These are phyloP conservation scores for Aspergillus indologenus DNA, from an alignment of 495 filamentous ascomycete species.

Conservation along the genomic window DNA sequence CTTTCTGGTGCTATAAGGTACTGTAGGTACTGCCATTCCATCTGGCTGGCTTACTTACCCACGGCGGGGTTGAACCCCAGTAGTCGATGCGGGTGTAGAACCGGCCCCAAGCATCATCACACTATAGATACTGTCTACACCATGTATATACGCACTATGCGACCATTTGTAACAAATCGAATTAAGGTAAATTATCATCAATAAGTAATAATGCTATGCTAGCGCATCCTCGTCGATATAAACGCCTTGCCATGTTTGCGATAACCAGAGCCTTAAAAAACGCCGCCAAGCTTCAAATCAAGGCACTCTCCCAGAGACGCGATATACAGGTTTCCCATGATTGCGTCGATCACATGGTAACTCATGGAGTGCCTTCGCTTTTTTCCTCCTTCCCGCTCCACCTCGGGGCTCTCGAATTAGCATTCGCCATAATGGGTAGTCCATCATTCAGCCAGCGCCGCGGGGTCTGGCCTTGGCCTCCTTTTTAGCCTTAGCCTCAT, in stretches of 20 bases:
- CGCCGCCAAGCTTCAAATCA: background rate
- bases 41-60: too few relatives aligned
- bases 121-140: too few relatives aligned
- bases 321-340: background rate
- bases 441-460: slow-evolving; percentile 49
- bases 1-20: background rate
- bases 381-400: too few relatives aligned
- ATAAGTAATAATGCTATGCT: background rate
- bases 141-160: too few relatives aligned
- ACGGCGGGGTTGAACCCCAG: background rate
- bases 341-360: background rate
- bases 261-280: background rate
- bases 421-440: background rate
- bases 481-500: slow-evolving; percentile 82
- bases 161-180: too few relatives aligned
- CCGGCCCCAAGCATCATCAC: too few relatives aligned
- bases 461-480: slow-evolving; percentile 84
- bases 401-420: background rate
- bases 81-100: background rate
- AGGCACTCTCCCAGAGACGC: background rate
- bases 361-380: too few relatives aligned
- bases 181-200: background rate
- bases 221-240: background rate
- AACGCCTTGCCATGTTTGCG: background rate
- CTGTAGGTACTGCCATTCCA: background rate